Base-by-base conservation (phyloP, 2,329 filamentous ascomycete species). In the Coniochaeta pulveracea region DNA sequence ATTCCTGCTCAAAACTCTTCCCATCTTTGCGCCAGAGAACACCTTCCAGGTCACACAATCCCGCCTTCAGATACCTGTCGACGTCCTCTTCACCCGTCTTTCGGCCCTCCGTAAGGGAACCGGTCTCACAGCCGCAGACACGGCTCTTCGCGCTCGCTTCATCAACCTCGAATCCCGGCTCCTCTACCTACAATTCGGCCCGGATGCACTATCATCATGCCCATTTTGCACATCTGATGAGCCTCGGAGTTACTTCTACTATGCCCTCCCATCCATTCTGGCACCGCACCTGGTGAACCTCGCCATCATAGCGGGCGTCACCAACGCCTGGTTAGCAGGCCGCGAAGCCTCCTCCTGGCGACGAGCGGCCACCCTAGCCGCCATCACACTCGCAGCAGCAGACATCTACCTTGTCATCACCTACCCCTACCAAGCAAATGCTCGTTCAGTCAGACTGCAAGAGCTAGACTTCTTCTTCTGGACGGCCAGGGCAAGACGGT, bases 141-240 rank as follows among this genome's bases (percentile, higher is more conserved):
- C 72, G 33, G 57, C 66, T 16, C 66, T 96, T 8, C 70, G 76
- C 34, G 58, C 63, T 17, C 78, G 78, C 45, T 77, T 96, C 49
- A 69, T 74, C 43, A 79, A 72, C 39, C 60, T 79, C 34, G 76
- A 85, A 43, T 80, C 80, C 30, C 71, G 84, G 34, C 69, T 91
- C 38, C 64, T 93, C 6, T 96, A 95, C 59, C 67, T 93, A 34
- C 76, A 81, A 38, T 93, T 76, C 56, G 91, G 91, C 3, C 84
- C 86, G 0, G 66, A 72, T 21, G 74, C 79, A 7, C 54, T 96
- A 23, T 64, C 77, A 15, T 65, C 75, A 37, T 96, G 88, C 54
- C 69, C 74, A n/a, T 94, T 93, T 61, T 95, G 88, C 68, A 66
- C 61, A 33, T 59, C 73, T n/a, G 77, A 83, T 37, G 75, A 82